These are phyloP conservation scores for Trichopus zeylanicus DNA, from an alignment of 116 monocot genomes.

Conservation along the genomic window DNA sequence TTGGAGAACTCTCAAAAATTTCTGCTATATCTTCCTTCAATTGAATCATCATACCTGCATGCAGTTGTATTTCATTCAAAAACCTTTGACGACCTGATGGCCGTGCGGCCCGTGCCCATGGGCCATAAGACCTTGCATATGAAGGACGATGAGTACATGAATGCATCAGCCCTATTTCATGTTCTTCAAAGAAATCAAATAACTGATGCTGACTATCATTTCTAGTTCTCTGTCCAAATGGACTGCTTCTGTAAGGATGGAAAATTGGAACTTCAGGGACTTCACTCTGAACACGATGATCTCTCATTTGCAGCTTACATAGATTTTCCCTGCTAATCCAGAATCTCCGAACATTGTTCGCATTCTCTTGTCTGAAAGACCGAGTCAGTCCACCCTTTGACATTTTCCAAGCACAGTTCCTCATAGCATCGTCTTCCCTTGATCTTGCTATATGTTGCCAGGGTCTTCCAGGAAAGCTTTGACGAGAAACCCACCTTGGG, in stretches of 20 bases:
- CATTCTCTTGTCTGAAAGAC: slow-evolving; percentile 3
- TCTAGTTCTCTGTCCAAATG: background rate
- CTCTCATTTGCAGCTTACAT: background rate
- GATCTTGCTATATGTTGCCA: background rate
- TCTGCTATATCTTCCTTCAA: background rate
- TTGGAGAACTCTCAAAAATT: background rate
- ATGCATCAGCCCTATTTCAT: too few relatives aligned
- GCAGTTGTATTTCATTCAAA: background rate
- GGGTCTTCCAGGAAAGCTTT: background rate
- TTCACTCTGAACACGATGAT: background rate
- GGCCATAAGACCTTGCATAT: too few relatives aligned
- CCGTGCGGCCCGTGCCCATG: too few relatives aligned
- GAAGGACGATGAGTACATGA: too few relatives aligned
- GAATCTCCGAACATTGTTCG: too few relatives aligned
- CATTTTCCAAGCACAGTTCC: background rate
- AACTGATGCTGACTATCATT: background rate
- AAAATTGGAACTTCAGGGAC: background rate
- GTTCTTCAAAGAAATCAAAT: too few relatives aligned
- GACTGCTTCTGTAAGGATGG: background rate
- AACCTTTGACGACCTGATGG: background rate
- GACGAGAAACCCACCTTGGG: background rate
- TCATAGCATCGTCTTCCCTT: background rate
- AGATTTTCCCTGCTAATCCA: background rate
- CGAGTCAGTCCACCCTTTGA: background rate
- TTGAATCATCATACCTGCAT: background rate